Evolutionary conservation across 2,329 filamentous ascomycete genomes (phyloP), one percentile per base, ranked within the genome.

Genomic region (Fonsecaea pugnacius): DNA sequence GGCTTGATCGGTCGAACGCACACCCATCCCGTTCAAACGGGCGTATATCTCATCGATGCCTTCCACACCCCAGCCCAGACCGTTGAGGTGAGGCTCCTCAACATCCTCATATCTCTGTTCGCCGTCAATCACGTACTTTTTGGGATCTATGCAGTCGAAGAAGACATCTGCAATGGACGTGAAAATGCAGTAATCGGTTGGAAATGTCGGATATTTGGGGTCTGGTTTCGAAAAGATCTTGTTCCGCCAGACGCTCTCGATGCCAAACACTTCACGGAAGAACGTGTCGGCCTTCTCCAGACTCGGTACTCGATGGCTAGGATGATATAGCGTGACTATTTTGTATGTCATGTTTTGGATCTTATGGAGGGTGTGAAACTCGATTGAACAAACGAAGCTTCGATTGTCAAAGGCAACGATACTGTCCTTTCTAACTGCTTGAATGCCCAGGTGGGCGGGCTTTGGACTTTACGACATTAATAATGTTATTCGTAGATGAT

Each of bases 101-200:
- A 38, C 36, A 12, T 12, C 12, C 36, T 38, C 36, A 4, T 16
- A 16, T 12, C 14, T 16, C 14, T 38, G 36, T 5, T 38, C 12
- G 4, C 16, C 54, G 10, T 57, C 54, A 7, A 57, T n/a, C 16
- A 57, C 35, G 24, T 57, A 57, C 30, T 57, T 57, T 10, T n/a
- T 9, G 24, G 54, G 54, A 24, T 57, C 54, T 33, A 57, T 57
- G 35, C 32, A 57, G 10, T 57, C 54, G 36, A 57, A 57, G 8
- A 27, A 40, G 16, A 57, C 54, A 24, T 57, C 54, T 1, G 32
- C 32, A 43, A 57, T 57, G 7, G 24, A 9, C 12, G 54, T 57
- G 10, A 30, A 14, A 21, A 57, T 40, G 8, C 8, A 38, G n/a
- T 57, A 57, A 18, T 57, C 54, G 9, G 8, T 8, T 8, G 54